Evolutionary conservation across 305 asterid genomes (phyloP).

Genomic region (Solanum hybrid): DNA sequence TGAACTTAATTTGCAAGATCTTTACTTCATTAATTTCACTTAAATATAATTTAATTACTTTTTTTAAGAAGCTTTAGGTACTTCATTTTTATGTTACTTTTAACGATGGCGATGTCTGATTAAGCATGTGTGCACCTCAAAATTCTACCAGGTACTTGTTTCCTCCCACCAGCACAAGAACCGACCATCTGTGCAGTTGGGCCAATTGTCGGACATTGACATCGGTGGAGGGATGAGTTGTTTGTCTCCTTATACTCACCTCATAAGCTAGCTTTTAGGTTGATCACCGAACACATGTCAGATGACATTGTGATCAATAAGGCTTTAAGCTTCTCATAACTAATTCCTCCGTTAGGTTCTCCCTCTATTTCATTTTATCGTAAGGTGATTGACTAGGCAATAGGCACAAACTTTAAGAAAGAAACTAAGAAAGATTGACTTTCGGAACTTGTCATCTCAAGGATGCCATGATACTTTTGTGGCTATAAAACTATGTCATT

Average conservation of each 20-base stretch:
- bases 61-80: not conserved
- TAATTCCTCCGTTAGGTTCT: not conserved
- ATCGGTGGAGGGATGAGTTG: not conserved
- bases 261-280: not conserved
- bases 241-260: not conserved
- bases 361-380: not conserved
- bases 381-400: not conserved
- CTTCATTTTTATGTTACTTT: not conserved
- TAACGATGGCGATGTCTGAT: not conserved
- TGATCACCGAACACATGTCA: not conserved
- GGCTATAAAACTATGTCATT: not conserved
- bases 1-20: not conserved
- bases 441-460: not conserved
- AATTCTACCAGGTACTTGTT: not conserved
- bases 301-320: not conserved
- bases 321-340: not conserved
- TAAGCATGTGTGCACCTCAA: not conserved
- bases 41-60: not conserved
- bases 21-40: not conserved
- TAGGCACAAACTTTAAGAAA: not conserved
- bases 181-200: not conserved
- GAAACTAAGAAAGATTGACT: not conserved
- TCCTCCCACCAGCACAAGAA: not conserved
- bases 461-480: not conserved
- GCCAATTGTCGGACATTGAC: not conserved